Evolutionary conservation across 2,329 filamentous ascomycete genomes (phyloP), one percentile per base, ranked within the genome.

Genomic region (Nemania bipapillata): DNA sequence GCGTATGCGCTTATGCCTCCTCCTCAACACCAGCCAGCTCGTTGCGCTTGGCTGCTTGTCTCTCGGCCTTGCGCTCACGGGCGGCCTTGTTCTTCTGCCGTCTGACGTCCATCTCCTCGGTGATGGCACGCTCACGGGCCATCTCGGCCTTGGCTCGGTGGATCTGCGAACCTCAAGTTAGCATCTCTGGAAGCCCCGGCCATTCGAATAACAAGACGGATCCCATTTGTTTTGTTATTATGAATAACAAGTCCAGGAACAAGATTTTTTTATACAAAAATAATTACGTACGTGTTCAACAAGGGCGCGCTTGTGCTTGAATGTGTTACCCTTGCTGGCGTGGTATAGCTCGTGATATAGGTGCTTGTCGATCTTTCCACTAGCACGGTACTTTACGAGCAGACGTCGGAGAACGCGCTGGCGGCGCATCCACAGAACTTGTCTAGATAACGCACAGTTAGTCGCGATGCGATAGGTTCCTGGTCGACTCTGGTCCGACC

Each of bases 291-390:
- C 96, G 89, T 99, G 96, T 91, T 99, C 96, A 84, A 99, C 94
- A 80, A 99, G 91, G 82, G 94, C 96, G 87, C 96, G 92, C 94
- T 98, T 99, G 93, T 99, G 96, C 94, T 99, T 99, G 92, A 99
- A 99, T 85, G 96, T 95, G 92, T 99, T 99, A 96, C 96, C 96
- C 94, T 99, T 99, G 91, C 92, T 96, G 84, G 97, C 89, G 86
- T 97, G 96, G 91, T 99, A 99, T 78, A 99, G 93, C 89, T 98
- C 94, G 91, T 99, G 96, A 91, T 99, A 99, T 73, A 99, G 94
- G 90, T 99, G 96, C 92, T 99, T 99, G 89, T 99, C 96, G 84
- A 99, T 99, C 92, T 99, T 99, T 86, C 96, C 96, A 81, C 92
- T 92, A 85, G 95, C 95, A 86, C 96, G 96, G 90, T 99, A 99